Evolutionary conservation across 2,329 filamentous ascomycete species (phyloP).

Genomic region (Ceratocystis cubensis): DNA sequence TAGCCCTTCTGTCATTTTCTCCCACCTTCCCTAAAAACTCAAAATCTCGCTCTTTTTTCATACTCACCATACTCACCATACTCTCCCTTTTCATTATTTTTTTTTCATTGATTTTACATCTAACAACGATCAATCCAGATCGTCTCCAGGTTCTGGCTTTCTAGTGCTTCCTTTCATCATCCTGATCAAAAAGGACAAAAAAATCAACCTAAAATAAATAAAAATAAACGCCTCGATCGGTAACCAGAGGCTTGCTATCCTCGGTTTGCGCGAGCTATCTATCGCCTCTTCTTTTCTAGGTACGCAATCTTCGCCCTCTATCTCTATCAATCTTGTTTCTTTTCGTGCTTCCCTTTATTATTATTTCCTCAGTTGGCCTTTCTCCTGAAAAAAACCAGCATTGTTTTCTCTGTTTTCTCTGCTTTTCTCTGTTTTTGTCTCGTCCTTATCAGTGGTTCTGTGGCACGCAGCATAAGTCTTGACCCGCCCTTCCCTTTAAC

Average conservation of each 20-base stretch:
- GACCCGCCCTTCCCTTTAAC: conserved; percentile 1
- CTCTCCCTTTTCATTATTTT: not conserved
- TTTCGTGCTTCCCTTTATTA: conserved; percentile 3
- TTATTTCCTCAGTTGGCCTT: not conserved
- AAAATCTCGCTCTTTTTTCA: not conserved
- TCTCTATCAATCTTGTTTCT: not conserved
- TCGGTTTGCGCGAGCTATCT: not conserved
- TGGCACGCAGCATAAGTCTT: conserved; percentile 2
- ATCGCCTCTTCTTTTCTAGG: conserved; percentile 3
- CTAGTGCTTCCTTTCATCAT: not conserved
- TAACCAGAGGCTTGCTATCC: not conserved
- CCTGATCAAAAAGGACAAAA: not conserved
- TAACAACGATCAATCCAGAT: not conserved
- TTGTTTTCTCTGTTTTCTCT: conserved; percentile 8
- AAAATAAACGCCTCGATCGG: not conserved
- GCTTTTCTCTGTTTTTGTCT: conserved; percentile 7
- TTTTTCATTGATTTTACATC: not conserved
- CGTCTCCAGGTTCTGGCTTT: not conserved
- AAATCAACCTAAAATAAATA: not conserved
- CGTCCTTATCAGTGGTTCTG: conserved; percentile 14
- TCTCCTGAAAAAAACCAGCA: not conserved
- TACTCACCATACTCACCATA: not conserved
- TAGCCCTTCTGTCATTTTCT: not conserved
- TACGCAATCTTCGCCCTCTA: not conserved
- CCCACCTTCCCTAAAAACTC: not conserved